phyloP scores from a whole-genome alignment of 1,284 basidiomycete genomes.

The Malassezia equina region DNA sequence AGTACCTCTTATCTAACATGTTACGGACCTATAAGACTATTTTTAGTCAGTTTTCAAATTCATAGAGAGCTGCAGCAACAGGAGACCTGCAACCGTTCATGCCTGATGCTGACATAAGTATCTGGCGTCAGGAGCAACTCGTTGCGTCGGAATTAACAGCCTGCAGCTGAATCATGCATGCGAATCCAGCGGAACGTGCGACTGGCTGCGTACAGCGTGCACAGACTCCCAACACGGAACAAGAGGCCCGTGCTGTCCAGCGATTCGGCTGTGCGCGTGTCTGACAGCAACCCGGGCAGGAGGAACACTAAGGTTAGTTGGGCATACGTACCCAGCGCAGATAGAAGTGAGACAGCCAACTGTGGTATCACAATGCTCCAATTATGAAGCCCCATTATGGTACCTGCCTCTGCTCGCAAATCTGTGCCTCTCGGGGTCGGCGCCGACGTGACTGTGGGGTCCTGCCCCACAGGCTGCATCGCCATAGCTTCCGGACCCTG shows the following conservation, averaged over 20 bases:
- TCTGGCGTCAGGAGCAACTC: background rate
- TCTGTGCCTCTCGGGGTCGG: background rate
- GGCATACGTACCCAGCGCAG: constrained; percentile 6
- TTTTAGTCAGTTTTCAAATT: background rate
- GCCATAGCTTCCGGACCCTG: background rate
- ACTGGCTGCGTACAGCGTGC: constrained; percentile 13
- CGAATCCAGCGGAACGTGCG: constrained; percentile 15
- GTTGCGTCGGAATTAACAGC: background rate
- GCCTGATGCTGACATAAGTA: background rate
- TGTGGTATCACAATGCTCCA: constrained; percentile 17
- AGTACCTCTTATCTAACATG: background rate
- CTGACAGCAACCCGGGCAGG: constrained; percentile 4
- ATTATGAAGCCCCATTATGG: constrained; percentile 15
- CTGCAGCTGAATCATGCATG: background rate
- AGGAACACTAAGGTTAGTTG: constrained; percentile 7
- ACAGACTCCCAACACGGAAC: constrained; percentile 16
- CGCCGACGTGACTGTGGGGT: background rate
- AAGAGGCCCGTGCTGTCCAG: constrained; percentile 18
- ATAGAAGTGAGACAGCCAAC: constrained; percentile 6
- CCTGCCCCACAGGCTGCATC: background rate
- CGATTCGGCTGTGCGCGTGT: constrained; percentile 1
- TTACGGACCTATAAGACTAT: background rate
- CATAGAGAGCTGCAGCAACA: background rate
- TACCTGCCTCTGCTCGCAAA: constrained; percentile 7
- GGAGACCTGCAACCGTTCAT: background rate